Base-by-base conservation (phyloP, 2,329 filamentous ascomycete species). In the Paecilomyces formosus region DNA sequence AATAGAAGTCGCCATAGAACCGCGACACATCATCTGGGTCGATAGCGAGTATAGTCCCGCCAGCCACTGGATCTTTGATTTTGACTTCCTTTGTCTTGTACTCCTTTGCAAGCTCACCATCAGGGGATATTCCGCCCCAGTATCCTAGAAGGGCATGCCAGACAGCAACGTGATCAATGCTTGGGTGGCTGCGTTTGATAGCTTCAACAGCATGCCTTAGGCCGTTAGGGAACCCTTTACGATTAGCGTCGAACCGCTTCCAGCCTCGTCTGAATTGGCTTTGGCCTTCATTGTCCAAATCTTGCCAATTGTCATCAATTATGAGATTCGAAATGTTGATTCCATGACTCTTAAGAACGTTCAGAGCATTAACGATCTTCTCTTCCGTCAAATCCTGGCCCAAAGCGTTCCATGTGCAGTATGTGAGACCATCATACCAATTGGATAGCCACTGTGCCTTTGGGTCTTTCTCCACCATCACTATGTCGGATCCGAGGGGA, bases 251-350 rank as follows among this genome's bases (percentile, higher is more conserved):
- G 63, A 99, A 97, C 7, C 88, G 84, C 9, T 84, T 83, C 91
- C 89, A 96, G 13, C 79, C 80, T 13, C 81, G 74, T 39, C 75
- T 68, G 62, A 81, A 81, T 62, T 84, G 81, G 1, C 73, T 78
- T 13, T 79, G 74, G 3, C 79, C 82, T 61, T 81, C 76, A 28
- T 79, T 78, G 26, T 86, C 82, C 6, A 96, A 81, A 8, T 88
- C 85, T 73, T 96, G 92, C 94, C 94, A 99, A 66, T 95, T 96
- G 70, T 99, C 94, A 66, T 99, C 94, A 62, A 99, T 96, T 61
- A 97, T 96, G 1, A 99, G 80, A 67, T 87, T 96, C 0, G 86
- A 87, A 53, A 97, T 82, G 50, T 88, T 86, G 67, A 99, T 90
- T 0, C 87, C 83, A 58, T 89, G 82, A 30, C 85, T 78, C 3